Evolutionary conservation across 805 yeast species (phyloP), one percentile per base, ranked within the genome.

Genomic region (Hanseniaspora lachancei): DNA sequence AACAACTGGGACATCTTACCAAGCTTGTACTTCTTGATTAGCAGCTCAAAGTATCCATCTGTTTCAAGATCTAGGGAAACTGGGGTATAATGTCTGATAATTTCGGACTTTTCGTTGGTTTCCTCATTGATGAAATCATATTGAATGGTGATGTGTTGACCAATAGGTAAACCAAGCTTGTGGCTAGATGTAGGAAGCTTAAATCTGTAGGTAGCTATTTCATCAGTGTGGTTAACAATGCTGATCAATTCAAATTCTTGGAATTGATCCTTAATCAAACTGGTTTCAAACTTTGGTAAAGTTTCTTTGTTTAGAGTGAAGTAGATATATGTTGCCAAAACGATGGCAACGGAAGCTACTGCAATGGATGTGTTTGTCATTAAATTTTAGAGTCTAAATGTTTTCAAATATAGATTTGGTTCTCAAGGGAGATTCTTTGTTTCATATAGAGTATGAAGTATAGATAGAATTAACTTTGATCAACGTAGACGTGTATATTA

Each of bases 41-140:
- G 74, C 59, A 91, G 71, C 66, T 89, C 96, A 65, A 89, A 88
- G 70, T 75, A 79, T 46, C 97, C 97, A 64, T 76, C 75, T 58
- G 82, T 80, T 59, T 81, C 85, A 35, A 71, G 70, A 67, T 86
- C 89, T 62, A 83, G 76, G 27, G 95, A 82, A 61, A 87, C 82
- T 52, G 97, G 96, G 6, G 96, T 89, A 72, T 91, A 89, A 5
- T 95, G 85, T 70, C 96, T 79, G 53, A 84, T 79, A 52, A 87
- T 75, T 63, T 84, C 89, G 5, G 57, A 54, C 71, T 86, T 86
- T 55, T 84, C 96, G 62, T 80, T 78, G 27, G 54, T 35, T 49
- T 55, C 58, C 5, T 49, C 47, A 27, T 55, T 50, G 35, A 38
- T 29, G 47, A 46, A 53, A 5, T 34, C 29, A 18, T 56, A 47